Base-by-base conservation (phyloP, 2,329 filamentous ascomycete genomes). In the Herpotrichia juniperi region DNA sequence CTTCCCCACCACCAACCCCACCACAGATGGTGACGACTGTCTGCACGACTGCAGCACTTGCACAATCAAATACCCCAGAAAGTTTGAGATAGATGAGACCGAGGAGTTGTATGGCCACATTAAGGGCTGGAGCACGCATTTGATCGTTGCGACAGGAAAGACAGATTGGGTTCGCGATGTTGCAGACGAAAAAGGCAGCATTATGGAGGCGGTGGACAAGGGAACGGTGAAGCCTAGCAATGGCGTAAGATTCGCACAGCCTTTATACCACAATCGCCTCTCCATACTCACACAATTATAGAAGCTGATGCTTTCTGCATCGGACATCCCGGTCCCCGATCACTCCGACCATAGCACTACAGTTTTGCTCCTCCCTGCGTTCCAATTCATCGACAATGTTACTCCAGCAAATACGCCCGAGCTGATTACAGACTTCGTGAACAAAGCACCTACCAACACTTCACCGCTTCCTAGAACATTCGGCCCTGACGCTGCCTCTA, bases 101-200 rank as follows among this genome's bases (percentile, higher is more conserved):
- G 91, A 96, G 69, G 79, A 87, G 63, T 77, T 99, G 43, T 97
- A 96, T 69, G 94, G 93, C 1, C 81, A 89, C 53, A 84, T 97
- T 57, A 90, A 91, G 67, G 91, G 87, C 30, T 97, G 91, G 89
- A 87, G 85, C 66, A 94, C 92, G 17, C 94, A 99, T 75, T 71
- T 96, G 56, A 79, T 99, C 26, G 91, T 97, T 14, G 94, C 91
- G 21, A 99, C 94, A n/a, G 91, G 92, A 55, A 96, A 97, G 83
- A 83, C 87, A 22, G 94, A 99, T 75, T 99, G 94, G 94, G 89
- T 93, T 68, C 79, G 90, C 54, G 89, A 96, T 77, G 90, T 96
- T 4, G 66, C 69, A 50, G 90, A 97, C 68, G 94, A 97, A 79
- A 87, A 90, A 61, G 82, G 79, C 42, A 83, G 79, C 51, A 73